Evolutionary conservation across 345 rosid genomes (phyloP).

Genomic region (Clarkia xantiana): DNA sequence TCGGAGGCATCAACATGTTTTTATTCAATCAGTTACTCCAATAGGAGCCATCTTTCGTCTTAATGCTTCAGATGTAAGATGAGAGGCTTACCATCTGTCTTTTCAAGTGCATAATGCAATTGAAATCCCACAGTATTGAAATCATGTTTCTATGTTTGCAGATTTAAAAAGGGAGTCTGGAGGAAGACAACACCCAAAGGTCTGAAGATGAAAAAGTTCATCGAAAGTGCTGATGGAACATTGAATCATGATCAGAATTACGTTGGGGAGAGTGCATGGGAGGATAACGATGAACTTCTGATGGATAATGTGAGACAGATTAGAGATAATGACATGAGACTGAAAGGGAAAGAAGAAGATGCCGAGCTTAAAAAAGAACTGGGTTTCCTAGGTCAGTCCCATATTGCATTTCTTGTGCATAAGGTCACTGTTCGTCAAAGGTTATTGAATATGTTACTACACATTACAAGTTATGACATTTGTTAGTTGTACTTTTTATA

Average conservation of each 20-base stretch:
- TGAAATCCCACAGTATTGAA: not conserved
- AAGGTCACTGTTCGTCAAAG: too few species aligned
- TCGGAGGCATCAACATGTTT: too few species aligned
- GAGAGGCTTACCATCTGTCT: not conserved
- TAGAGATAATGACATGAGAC: conserved; percentile 35
- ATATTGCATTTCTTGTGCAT: conserved; percentile 5
- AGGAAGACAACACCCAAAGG: conserved; percentile 77
- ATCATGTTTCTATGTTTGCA: conserved; percentile 12
- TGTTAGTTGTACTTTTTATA: too few species aligned
- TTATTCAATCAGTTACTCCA: too few species aligned
- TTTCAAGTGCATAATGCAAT: not conserved
- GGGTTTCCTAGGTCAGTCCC: conserved; percentile 47
- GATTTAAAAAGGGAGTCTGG: conserved; percentile 84
- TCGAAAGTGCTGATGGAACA: conserved; percentile 69
- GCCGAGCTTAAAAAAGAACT: conserved; percentile 49
- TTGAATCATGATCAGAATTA: conserved; percentile 63
- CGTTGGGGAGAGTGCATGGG: conserved; percentile 94
- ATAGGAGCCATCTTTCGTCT: too few species aligned
- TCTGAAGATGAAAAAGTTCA: conserved; percentile 67
- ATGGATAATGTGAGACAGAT: conserved; percentile 36
- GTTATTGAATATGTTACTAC: too few species aligned
- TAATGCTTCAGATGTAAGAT: too few species aligned
- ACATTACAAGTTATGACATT: too few species aligned
- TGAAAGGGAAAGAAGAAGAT: conserved; percentile 53
- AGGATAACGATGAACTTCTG: conserved; percentile 48